phyloP scores from a whole-genome alignment of 257 asterid genomes.

The Solanum stenotomum region DNA sequence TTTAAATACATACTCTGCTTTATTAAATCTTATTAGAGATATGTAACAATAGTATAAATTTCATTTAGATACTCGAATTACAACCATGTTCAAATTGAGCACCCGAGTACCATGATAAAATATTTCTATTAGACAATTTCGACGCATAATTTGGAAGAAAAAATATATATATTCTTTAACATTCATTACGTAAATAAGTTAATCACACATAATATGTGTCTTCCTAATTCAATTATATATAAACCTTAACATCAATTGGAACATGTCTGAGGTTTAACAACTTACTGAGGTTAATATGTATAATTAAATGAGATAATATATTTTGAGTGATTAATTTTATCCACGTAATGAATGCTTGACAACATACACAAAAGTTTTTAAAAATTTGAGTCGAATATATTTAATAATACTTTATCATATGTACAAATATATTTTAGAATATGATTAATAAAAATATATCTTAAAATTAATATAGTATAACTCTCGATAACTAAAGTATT shows the following conservation, averaged over 20 bases:
- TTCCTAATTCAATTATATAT: too few species aligned
- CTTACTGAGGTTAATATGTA: neutral
- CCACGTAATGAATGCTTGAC: neutral
- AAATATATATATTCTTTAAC: rapidly evolving
- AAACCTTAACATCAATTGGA: neutral
- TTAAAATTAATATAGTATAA: too few species aligned
- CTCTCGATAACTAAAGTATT: too few species aligned
- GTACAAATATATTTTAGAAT: neutral
- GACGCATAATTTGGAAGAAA: too few species aligned
- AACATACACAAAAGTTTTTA: neutral
- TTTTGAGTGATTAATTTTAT: neutral
- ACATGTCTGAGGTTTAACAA: neutral
- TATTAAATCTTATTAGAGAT: neutral
- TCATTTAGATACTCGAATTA: too few species aligned
- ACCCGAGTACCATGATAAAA: neutral
- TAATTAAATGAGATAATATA: neutral
- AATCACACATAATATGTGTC: neutral
- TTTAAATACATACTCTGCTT: too few species aligned
- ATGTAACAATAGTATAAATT: too few species aligned
- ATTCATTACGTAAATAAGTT: too few species aligned
- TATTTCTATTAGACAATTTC: neutral
- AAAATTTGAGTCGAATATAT: neutral
- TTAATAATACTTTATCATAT: neutral
- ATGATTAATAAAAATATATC: neutral
- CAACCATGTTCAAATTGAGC: neutral